Base-by-base conservation (phyloP, 371 early-diverging fungal species). In the Conidiobolus incongruus region DNA sequence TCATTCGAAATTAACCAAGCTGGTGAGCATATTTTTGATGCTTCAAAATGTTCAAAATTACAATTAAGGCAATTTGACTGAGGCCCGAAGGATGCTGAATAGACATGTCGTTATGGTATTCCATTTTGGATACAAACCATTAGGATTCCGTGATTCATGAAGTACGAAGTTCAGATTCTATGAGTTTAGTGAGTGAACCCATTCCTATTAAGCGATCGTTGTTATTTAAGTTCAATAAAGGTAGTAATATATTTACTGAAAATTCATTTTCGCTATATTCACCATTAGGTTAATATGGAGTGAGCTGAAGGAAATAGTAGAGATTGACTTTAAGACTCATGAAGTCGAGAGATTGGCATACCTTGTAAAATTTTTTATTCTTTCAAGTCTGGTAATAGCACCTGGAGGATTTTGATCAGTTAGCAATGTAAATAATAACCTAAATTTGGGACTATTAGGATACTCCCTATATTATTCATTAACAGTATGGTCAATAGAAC, bases 151-250 rank as follows among this genome's bases (percentile, higher is more conserved):
- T 72, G 1, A 66, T 63, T 72, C 77, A 79, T 1, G 82, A 82
- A 17, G 80, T 44, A 40, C 88, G 72, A 23, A 76, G 50, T 22
- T 85, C 88, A 4, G 79, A 65, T 0, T 79, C 72, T 38, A 84
- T 36, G 16, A 83, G 68, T 54, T 87, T 87, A 45, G 76, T 72
- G 56, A 84, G 66, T 33, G 75, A 75, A 46, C 84, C 88, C 42
- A 78, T 75, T 4, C 88, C 63, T n/a, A 87, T 52, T 0, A 87
- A 83, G 26, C 85, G 68, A 10, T 68, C 77, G 47, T 84, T 79
- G 0, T 48, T 54, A 61, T 84, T 83, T 55, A 87, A 53, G 1
- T 79, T 77, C 11, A 82, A 49, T 7, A 44, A 35, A 23, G 44
- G 44, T 21, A 44, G 24, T 10, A 35, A 26, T 17, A 13, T 24